Evolutionary conservation across 257 asterid genomes (phyloP).

Genomic region (Cynanchum wilfordii): DNA sequence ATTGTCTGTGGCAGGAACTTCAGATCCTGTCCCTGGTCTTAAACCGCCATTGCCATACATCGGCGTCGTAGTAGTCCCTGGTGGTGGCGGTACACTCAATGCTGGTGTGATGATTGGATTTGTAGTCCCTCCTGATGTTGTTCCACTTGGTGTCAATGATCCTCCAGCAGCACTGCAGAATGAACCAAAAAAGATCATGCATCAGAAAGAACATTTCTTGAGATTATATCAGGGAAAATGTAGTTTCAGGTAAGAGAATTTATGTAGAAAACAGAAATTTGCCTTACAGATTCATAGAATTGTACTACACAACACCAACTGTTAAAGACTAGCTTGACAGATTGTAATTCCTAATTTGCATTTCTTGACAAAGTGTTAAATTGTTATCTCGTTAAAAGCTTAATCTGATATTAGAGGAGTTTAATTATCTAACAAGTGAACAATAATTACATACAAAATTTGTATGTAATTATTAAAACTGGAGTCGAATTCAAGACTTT

Average conservation of each 20-base stretch:
- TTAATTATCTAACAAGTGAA: too few relatives aligned
- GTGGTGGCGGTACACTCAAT: constrained; percentile 34
- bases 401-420: too few relatives aligned
- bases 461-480: too few relatives aligned
- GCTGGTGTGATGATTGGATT: constrained; percentile 24
- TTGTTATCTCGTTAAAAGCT: too few relatives aligned
- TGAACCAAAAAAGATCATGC: too few relatives aligned
- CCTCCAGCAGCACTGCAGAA: constrained; percentile 56
- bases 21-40: constrained; percentile 34
- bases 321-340: too few relatives aligned
- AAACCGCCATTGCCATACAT: constrained; percentile 35
- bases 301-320: too few relatives aligned
- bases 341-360: not conserved
- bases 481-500: too few relatives aligned
- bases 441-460: too few relatives aligned
- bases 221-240: not conserved
- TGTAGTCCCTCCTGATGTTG: constrained; percentile 6
- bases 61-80: constrained; percentile 25
- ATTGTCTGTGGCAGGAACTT: constrained; percentile 24
- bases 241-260: not conserved
- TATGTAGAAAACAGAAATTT: not conserved
- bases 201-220: not conserved
- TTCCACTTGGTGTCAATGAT: constrained; percentile 20
- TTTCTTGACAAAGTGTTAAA: too few relatives aligned
- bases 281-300: not conserved